These are phyloP conservation scores for Sextonia rubra DNA, from an alignment of 164 flowering plant species.

Conservation along the genomic window DNA sequence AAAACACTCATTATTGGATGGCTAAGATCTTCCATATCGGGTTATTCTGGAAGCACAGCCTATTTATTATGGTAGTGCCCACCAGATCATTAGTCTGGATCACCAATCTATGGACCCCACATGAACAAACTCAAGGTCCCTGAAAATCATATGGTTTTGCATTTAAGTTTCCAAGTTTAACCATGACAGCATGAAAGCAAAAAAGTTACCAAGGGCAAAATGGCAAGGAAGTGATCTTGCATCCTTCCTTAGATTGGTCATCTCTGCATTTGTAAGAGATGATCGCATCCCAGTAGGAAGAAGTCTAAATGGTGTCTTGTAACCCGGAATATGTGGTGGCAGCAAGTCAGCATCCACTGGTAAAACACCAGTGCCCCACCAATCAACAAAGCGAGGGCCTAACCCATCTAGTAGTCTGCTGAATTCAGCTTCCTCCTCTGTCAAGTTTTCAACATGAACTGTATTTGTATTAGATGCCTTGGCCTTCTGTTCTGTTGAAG, in stretches of 20 bases:
- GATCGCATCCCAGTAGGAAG: constrained; percentile 90
- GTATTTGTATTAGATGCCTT: constrained; percentile 17
- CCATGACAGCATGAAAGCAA: neutral
- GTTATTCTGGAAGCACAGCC: neutral
- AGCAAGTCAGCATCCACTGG: constrained; percentile 97
- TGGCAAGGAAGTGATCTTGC: constrained; percentile 91
- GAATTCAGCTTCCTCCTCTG: constrained; percentile 75
- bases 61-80: neutral
- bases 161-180: no score
- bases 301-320: constrained; percentile 85
- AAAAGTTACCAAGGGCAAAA: constrained; percentile 85
- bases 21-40: neutral
- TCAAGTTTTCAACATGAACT: constrained; percentile 33
- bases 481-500: constrained; percentile 25
- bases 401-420: constrained; percentile 71
- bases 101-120: neutral
- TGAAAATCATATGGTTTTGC: no score
- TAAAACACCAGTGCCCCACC: constrained; percentile 98
- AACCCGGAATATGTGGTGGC: constrained; percentile 77
- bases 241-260: constrained; percentile 77
- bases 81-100: neutral
- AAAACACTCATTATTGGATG: neutral
- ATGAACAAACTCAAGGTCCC: neutral
- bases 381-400: constrained; percentile 95
- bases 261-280: constrained; percentile 79